Evolutionary conservation across 2,329 filamentous ascomycete species (phyloP).

Genomic region (Fusarium denticulatum): DNA sequence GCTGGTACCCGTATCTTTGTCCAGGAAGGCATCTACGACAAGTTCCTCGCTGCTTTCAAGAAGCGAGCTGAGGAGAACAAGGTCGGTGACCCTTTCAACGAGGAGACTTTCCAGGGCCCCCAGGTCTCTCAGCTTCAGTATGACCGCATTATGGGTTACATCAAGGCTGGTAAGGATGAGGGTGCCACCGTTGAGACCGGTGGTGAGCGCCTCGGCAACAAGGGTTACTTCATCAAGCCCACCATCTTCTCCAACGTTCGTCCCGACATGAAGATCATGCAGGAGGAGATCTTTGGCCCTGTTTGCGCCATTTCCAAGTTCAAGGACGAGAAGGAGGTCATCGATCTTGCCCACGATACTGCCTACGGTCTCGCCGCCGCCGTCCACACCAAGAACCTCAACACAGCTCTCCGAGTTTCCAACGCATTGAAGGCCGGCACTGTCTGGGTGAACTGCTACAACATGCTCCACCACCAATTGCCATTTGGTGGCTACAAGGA

Average conservation of each 20-base stretch:
- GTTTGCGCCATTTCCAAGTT: slow-evolving; percentile 89
- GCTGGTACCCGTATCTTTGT: slow-evolving; percentile 87
- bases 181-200: slow-evolving; percentile 69
- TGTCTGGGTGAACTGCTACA: slow-evolving; percentile 72
- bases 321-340: slow-evolving; percentile 81
- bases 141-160: slow-evolving; percentile 87
- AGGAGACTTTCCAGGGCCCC: slow-evolving; percentile 86
- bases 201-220: slow-evolving; percentile 67
- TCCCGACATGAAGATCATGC: slow-evolving; percentile 88
- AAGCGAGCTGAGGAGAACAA: slow-evolving; percentile 77
- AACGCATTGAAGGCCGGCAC: slow-evolving; percentile 78
- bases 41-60: slow-evolving; percentile 85
- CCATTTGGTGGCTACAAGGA: slow-evolving; percentile 82
- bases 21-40: slow-evolving; percentile 87
- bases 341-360: slow-evolving; percentile 78
- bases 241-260: slow-evolving; percentile 88
- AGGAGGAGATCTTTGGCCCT: slow-evolving; percentile 93
- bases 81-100: slow-evolving; percentile 83
- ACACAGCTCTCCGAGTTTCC: slow-evolving; percentile 82
- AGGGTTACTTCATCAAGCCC: slow-evolving; percentile 91
- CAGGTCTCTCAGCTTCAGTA: slow-evolving; percentile 88
- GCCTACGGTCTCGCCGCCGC: slow-evolving; percentile 85
- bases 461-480: slow-evolving; percentile 74
- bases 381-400: slow-evolving; percentile 83
- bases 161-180: slow-evolving; percentile 72